Conservation (phyloP, 2,329 filamentous ascomycete species). For the Stagonosporopsis tanaceti region DNA sequence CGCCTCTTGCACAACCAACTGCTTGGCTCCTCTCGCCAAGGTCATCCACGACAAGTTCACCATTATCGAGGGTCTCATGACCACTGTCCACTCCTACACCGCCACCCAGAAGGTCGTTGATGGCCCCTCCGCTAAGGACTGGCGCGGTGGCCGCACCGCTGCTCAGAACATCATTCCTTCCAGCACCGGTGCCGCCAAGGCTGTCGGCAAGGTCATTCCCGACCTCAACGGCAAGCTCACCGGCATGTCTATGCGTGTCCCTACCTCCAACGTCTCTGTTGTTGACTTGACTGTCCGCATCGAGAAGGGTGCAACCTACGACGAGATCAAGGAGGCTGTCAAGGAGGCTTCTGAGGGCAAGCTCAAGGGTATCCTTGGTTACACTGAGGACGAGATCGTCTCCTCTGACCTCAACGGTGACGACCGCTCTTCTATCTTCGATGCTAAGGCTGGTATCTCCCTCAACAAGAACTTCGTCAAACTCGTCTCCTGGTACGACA, state of each 20-base stretch:
- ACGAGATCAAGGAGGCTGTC: slow-evolving; percentile 91
- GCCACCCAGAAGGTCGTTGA: slow-evolving; percentile 99
- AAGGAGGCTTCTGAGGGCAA: slow-evolving; percentile 82
- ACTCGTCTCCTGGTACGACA: slow-evolving; percentile 98
- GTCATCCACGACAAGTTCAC: slow-evolving; percentile 98
- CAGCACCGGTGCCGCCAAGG: slow-evolving; percentile 99
- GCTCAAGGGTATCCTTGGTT: slow-evolving; percentile 90
- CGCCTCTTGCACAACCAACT: slow-evolving; percentile 99
- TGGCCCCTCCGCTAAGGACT: slow-evolving; percentile 97
- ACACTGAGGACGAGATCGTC: slow-evolving; percentile 97
- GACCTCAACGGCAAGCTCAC: slow-evolving; percentile 98
- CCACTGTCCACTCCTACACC: slow-evolving; percentile 99
- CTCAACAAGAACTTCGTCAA: slow-evolving; percentile 99
- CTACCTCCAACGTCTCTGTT: slow-evolving; percentile 98
- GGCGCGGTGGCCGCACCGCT: slow-evolving; percentile 97
- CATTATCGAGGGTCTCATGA: slow-evolving; percentile 99
- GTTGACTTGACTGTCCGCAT: slow-evolving; percentile 95
- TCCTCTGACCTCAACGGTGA: slow-evolving; percentile 94
- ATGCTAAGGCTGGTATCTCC: slow-evolving; percentile 98
- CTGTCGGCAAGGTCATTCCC: slow-evolving; percentile 99
- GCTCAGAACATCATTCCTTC: slow-evolving; percentile 99
- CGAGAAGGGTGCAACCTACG: slow-evolving; percentile 87
- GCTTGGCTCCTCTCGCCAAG: slow-evolving; percentile 98
- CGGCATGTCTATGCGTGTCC: slow-evolving; percentile 99
- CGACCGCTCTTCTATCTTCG: slow-evolving; percentile 95